phyloP scores from a whole-genome alignment of 495 filamentous ascomycete genomes.

The Parathielavia hyrcaniae region DNA sequence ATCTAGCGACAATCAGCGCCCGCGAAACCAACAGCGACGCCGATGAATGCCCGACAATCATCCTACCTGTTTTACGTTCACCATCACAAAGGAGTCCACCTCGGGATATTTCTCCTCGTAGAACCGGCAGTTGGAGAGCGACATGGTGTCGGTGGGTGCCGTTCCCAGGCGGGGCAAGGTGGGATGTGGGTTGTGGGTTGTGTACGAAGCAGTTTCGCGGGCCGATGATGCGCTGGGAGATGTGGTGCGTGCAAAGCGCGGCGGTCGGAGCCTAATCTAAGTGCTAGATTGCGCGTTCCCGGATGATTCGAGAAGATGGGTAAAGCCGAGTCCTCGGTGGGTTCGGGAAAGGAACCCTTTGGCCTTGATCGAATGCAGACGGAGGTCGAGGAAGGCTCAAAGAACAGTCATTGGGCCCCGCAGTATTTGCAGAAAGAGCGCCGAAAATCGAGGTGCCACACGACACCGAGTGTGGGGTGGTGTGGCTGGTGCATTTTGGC shows the following conservation, averaged over 20 bases:
- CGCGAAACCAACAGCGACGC: conserved; percentile 4
- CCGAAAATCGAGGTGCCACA: conserved; percentile 25
- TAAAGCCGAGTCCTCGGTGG: conserved; percentile 10
- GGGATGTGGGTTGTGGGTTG: conserved; percentile 12
- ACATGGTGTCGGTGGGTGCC: conserved; percentile 57
- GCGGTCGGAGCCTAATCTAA: not conserved
- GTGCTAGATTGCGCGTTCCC: not conserved
- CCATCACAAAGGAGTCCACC: conserved; percentile 99
- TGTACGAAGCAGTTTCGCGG: not conserved
- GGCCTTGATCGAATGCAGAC: not conserved
- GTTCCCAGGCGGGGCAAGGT: conserved; percentile 25
- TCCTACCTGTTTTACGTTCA: conserved; percentile 88
- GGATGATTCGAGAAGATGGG: not conserved
- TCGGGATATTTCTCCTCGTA: conserved; percentile 91
- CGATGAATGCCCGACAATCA: conserved; percentile 1
- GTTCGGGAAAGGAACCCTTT: not conserved
- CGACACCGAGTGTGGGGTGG: conserved; percentile 26
- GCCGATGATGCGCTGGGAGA: conserved; percentile 7
- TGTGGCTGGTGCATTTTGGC: conserved; percentile 22
- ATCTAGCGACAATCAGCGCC: conserved; percentile 52
- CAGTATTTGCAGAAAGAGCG: conserved; percentile 27
- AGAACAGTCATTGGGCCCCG: conserved; percentile 26
- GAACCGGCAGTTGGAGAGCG: conserved; percentile 95
- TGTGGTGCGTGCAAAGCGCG: not conserved
- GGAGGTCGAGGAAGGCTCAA: conserved; percentile 17